Evolutionary conservation across 169 alveolate genomes (phyloP), one percentile per base, ranked within the genome.

Genomic region (Cryptosporidium andersoni): DNA sequence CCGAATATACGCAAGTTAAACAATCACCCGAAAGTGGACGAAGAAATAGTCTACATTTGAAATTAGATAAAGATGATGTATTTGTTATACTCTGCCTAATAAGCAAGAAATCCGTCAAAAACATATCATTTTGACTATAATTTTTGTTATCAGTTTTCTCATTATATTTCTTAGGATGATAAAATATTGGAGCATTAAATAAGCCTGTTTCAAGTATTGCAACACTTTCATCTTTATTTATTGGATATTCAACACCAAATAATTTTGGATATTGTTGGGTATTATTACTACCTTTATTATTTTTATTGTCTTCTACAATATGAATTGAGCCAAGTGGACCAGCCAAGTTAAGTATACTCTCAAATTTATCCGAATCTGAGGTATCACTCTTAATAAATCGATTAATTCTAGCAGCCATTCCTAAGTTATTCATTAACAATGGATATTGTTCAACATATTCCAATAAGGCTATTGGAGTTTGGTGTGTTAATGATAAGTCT

Each of bases 361-460:
- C 85, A 12, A 64, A 60, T 47, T 45, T 52, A 1, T 81, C 63
- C 16, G 65, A 82, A 51, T 64, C 64, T 25, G 25, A 25, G 25
- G 25, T 25, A 49, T 56, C 88, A 49, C 89, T 80, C 64, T 85
- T 62, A 9, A 89, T 89, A 66, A 91, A 92, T 39, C 91, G 92
- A 64, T 81, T 88, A 36, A 93, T 74, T 4, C 96, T 88, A 1
- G 92, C 85, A n/a, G 94, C 93, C 96, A 93, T 93, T 8, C 96
- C 96, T 5, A 90, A 74, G 74, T 92, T 92, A 64, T 90, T 80
- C 60, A 92, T 42, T 45, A 92, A 80, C 48, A 91, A 90, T 36
- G 96, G 96, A 51, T 81, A 81, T 91, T 93, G 96, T 65, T 93
- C 96, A 43, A 92, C 65, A 82, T 92, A 91, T 80, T 93, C 96